Base-by-base conservation (phyloP, 2,329 filamentous ascomycete genomes). In the Pyrenochaeta sp. region DNA sequence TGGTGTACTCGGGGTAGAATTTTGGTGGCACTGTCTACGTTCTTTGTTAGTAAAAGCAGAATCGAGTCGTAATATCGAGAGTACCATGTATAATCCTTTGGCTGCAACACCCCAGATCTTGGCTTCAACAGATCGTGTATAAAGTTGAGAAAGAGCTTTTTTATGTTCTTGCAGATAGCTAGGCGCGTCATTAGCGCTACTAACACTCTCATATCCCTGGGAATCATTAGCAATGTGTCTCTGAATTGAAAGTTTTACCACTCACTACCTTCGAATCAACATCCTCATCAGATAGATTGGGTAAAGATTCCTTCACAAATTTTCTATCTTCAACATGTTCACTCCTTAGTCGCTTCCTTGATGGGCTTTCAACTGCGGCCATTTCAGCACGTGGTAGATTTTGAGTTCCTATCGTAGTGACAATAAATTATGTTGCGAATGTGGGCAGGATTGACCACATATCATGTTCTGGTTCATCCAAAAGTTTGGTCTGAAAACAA, bases 1-100 rank as follows among this genome's bases (percentile, higher is more conserved):
- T 63, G 9, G 75, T 78, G 52, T 78, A 76, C 54, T 78, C 77
- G 1, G 76, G 75, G 54, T 71, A 77, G 1, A 69, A 42, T 30
- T 45, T 51, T 18, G 60, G 68, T 23, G 32, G 49, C 11, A 6
- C 11, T 12, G 51, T 15, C 40, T 44, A 18, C 3, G 20, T n/a
- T 27, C 9, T 5, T 9, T 9, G 23, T 27, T 9, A 27, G 23
- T 9, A 9, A 27, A 27, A 27, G 23, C 4, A 27, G 4, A 5
- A 4, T 27, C 4, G 9, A 9, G 9, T 27, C 9, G 23, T 27
- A 5, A 27, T 4, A 27, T 27, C 9, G 23, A 5, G 9, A 27
- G 9, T 27, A 27, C 23, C 4, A 4, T 27, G 23, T 9, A 5
- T 18, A 54, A 30, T 48, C 53, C 31, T 51, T 35, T 57, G 14